Base-by-base conservation (phyloP, 2,329 filamentous ascomycete genomes). In the Domatiomyces catenatus region DNA sequence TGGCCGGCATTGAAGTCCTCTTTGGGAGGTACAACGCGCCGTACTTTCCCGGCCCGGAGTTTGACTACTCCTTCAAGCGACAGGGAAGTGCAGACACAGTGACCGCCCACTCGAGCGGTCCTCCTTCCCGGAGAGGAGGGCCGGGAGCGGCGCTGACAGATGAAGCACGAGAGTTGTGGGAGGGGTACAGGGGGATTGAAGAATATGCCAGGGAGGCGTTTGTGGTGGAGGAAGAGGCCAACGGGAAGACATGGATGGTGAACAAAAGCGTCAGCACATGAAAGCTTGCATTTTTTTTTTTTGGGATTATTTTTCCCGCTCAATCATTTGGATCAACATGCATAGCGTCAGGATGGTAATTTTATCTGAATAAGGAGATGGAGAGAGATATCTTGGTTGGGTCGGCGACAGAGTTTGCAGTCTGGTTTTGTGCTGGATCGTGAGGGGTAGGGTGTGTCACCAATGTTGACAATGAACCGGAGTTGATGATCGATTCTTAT, bases 171-270 rank as follows among this genome's bases (percentile, higher is more conserved):
- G 76, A 83, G 59, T 71, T 98, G 20, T 96, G 92, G 92, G 86
- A 94, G 63, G 92, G 88, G 3, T 87, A 87, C 58, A 76, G 92
- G 50, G 85, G 86, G 26, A 76, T 96, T 59, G 88, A 95, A 64
- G 92, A 96, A 67, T 98, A 96, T 65, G 90, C 90, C 1, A 76
- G 85, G 47, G 92, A 96, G 65, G 88, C 93, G 24, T 96, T 96
- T 61, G 86, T 87, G 0, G 76, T 95, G 10, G 92, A 98, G 66
- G 92, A 98, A 69, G 84, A 89, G 59, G 87, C 88, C 28, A 96
- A 96, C 64, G 90, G 90, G 4, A 70, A 92, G 62, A 86, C 84
- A 15, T 98, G 92, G 92, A 96, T 95, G 90, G 69, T 72, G 54
- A 72, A 75, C 39, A 59, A 63, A 67, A 69, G 47, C 26, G 48